phyloP scores from a whole-genome alignment of 768 basidiomycete species.

The Termitomyces sp. region DNA sequence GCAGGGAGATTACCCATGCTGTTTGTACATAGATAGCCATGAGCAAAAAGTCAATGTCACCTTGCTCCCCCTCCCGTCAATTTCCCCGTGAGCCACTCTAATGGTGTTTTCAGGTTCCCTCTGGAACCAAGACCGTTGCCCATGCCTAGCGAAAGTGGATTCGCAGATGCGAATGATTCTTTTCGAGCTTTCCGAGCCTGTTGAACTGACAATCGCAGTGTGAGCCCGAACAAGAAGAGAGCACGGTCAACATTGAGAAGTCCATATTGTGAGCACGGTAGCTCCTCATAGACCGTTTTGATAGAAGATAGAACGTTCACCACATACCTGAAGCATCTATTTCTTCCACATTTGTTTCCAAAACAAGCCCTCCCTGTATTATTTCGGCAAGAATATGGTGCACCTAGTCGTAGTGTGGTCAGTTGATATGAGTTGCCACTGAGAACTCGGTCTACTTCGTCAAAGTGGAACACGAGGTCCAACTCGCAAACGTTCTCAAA shows the following conservation, averaged over 20 bases:
- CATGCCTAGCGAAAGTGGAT: conserved; percentile 70
- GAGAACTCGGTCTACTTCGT: conserved; percentile 57
- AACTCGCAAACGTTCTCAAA: conserved; percentile 99
- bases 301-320: neutral
- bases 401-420: conserved; percentile 45
- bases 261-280: neutral
- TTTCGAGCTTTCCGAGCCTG: conserved; percentile 65
- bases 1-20: neutral
- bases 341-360: conserved; percentile 91
- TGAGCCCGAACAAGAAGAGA: neutral
- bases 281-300: neutral
- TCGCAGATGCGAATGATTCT: conserved; percentile 75
- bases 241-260: neutral
- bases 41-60: conserved; percentile 15
- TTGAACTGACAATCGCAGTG: conserved; percentile 44
- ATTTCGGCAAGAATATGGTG: conserved; percentile 96
- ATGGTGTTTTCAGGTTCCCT: conserved; percentile 58
- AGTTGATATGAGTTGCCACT: neutral
- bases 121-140: conserved; percentile 57
- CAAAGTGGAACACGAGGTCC: conserved; percentile 97
- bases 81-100: conserved; percentile 77
- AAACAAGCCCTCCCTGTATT: conserved; percentile 92
- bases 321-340: conserved; percentile 65
- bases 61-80: conserved; percentile 60
- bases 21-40: neutral